Conservation (phyloP, 352 stramenopile genomes). For the Pythium biforme region DNA sequence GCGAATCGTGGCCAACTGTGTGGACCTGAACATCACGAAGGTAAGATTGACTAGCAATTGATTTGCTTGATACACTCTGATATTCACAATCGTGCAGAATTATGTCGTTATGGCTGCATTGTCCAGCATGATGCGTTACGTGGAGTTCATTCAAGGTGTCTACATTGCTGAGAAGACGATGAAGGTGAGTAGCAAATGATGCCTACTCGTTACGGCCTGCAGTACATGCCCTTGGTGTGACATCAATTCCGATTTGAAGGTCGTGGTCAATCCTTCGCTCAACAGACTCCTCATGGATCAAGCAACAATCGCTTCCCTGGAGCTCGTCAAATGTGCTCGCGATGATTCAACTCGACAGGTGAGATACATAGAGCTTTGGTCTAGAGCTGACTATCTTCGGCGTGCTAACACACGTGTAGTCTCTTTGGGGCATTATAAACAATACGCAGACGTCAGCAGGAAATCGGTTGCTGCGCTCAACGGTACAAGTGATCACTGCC, state of each 20-base stretch:
- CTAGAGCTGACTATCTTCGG: neutral
- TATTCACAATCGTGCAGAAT: conserved; percentile 41
- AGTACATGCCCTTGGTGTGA: too few relatives aligned
- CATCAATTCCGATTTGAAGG: conserved; percentile 27
- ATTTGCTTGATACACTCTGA: neutral
- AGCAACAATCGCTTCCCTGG: conserved; percentile 68
- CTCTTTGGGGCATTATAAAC: conserved; percentile 74
- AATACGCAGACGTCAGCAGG: conserved; percentile 75
- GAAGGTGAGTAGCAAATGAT: conserved; percentile 38
- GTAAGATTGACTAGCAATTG: conserved; percentile 27
- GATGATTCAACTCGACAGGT: conserved; percentile 59
- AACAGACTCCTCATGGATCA: conserved; percentile 83
- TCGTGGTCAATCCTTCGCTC: conserved; percentile 71
- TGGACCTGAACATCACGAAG: conserved; percentile 80
- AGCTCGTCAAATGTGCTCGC: conserved; percentile 62
- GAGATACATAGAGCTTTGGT: conserved; percentile 1
- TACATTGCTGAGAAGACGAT: conserved; percentile 82
- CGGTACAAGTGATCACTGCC: conserved; percentile 37
- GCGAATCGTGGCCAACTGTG: conserved; percentile 75
- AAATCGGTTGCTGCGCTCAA: conserved; percentile 73
- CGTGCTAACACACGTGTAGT: conserved; percentile 33
- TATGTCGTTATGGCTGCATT: conserved; percentile 83
- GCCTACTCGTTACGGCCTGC: too few relatives aligned
- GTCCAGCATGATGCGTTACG: conserved; percentile 80
- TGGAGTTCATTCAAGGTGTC: conserved; percentile 85